phyloP scores from a whole-genome alignment of 73 alveolate genomes.

The Tetrahymena elliotti region DNA sequence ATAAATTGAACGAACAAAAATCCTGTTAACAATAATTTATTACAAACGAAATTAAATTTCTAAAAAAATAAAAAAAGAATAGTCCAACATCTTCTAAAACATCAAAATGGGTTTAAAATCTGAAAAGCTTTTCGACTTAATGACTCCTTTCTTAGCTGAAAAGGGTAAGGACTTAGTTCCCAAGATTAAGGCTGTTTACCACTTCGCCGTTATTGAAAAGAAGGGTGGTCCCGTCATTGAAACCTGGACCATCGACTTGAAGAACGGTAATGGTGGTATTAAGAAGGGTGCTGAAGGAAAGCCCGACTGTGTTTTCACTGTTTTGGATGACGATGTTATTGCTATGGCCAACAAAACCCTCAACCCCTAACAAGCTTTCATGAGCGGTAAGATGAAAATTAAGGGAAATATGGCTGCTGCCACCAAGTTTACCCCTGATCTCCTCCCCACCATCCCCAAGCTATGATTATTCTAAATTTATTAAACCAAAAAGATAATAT shows the following conservation, averaged over 20 bases:
- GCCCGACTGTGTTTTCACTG: conserved; percentile 59
- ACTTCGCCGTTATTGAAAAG: conserved; percentile 56
- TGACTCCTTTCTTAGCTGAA: conserved; percentile 49
- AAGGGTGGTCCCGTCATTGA: conserved; percentile 50
- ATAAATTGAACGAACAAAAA: neutral
- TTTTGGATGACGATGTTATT: conserved; percentile 60
- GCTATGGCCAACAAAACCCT: conserved; percentile 48
- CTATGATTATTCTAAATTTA: neutral
- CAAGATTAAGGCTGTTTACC: conserved; percentile 61
- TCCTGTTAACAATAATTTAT: neutral
- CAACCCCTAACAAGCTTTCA: conserved; percentile 67
- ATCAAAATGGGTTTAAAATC: conserved; percentile 46
- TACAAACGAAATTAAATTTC: neutral
- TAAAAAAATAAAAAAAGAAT: neutral
- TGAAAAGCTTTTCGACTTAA: conserved; percentile 53
- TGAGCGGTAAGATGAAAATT: conserved; percentile 72
- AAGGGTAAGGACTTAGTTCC: conserved; percentile 56
- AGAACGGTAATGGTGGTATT: conserved; percentile 51
- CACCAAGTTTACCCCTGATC: conserved; percentile 68
- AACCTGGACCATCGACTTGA: conserved; percentile 53
- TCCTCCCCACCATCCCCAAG: conserved; percentile 59
- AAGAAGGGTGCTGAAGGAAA: conserved; percentile 53
- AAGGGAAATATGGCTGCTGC: conserved; percentile 75
- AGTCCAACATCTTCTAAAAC: neutral
- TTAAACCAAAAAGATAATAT: neutral